phyloP scores from a whole-genome alignment of 768 basidiomycete genomes.

The Heimioporus sp. region DNA sequence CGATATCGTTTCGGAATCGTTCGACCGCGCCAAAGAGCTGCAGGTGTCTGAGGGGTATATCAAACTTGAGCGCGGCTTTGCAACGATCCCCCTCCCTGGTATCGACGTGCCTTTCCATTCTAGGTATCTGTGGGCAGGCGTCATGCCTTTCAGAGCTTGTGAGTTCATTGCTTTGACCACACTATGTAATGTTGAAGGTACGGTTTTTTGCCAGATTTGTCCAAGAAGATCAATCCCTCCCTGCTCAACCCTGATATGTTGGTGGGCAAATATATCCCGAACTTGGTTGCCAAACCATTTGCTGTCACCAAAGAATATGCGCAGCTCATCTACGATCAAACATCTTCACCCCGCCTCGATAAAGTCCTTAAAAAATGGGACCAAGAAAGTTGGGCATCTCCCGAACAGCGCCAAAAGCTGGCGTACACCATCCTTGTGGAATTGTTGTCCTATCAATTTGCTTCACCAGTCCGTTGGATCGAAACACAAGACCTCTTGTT shows the following conservation, averaged over 20 bases:
- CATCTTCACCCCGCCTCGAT: constrained; percentile 90
- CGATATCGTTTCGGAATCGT: constrained; percentile 86
- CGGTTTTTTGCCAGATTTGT: constrained; percentile 59
- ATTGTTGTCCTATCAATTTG: constrained; percentile 96
- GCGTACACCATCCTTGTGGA: constrained; percentile 97
- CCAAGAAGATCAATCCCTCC: constrained; percentile 94
- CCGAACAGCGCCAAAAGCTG: constrained; percentile 85
- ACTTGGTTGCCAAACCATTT: constrained; percentile 89
- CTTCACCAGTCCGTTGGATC: constrained; percentile 98
- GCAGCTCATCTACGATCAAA: constrained; percentile 95
- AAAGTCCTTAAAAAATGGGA: constrained; percentile 96
- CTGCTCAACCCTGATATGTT: constrained; percentile 95
- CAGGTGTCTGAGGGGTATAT: constrained; percentile 85
- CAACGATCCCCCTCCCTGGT: constrained; percentile 91
- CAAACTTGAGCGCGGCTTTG: constrained; percentile 94
- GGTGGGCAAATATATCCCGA: constrained; percentile 94
- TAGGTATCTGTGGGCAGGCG: constrained; percentile 97
- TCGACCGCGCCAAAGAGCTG: constrained; percentile 70
- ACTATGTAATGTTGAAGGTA: neutral
- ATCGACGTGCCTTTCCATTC: constrained; percentile 99
- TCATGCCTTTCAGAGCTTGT: constrained; percentile 97
- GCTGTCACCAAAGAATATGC: constrained; percentile 83
- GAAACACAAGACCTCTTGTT: constrained; percentile 97
- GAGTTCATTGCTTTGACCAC: constrained; percentile 33
- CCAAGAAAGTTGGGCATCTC: constrained; percentile 79